Evolutionary conservation across 805 yeast genomes (phyloP), one percentile per base, ranked within the genome.

Genomic region (Schizosaccharomyces octosporus): DNA sequence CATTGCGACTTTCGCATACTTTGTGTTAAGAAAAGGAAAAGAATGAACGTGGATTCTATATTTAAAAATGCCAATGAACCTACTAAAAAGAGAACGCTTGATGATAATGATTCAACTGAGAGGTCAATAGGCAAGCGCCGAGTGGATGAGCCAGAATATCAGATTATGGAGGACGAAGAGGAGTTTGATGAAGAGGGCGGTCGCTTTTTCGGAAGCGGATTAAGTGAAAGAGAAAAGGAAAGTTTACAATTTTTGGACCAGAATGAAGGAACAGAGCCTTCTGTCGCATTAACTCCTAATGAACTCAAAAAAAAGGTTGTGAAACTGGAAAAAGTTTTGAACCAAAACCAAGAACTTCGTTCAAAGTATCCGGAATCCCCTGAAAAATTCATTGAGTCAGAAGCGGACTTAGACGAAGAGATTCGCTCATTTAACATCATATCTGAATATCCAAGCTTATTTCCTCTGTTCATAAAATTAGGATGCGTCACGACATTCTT

Each of bases 171-270:
- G 6, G 63, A 48, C 5, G 62, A 51, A 24, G 57, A 21, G 2
- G 57, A 51, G 27, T 51, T 57, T 32, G 66, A 64, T 61, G 67
- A 65, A 17, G 67, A 65, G 58, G 67, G 66, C 45, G 67, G 65
- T n/a, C 57, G 66, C 13, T 64, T 65, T 59, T 65, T 62, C 19
- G 67, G 67, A 24, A 65, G 64, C 4, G 67, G 67, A 3, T 59
- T 65, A 19, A 61, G 65, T 21, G 62, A 61, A 17, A 61, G 61
- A 59, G 67, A 65, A 51, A 61, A 62, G 15, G 63, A 64, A 19
- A 62, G 63, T 36, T 45, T 65, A 9, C 65, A 65, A 32, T 65
- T 62, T 48, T 64, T 65, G 42, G 67, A 65, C 29, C 55, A 31
- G 13, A 29, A 61, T n/a, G 62, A 61, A 7, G 59, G 15, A 39